Base-by-base conservation (phyloP, 805 yeast species). In the Wickerhamomyces rabaulensis region DNA sequence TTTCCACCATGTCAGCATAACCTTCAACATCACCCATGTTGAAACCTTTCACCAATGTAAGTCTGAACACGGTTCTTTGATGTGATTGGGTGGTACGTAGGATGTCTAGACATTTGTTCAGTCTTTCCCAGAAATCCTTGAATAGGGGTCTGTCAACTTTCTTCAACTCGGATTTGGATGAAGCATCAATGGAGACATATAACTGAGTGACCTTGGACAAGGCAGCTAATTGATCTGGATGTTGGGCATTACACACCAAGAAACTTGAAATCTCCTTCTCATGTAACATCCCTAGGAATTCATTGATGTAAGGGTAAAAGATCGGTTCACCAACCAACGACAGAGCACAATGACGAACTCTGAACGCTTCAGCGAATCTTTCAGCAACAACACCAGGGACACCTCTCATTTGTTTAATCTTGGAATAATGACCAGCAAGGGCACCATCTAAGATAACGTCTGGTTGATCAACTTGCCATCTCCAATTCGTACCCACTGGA, bases 271-370 rank as follows among this genome's bases (percentile, higher is more conserved):
- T 91, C 37, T 78, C 84, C 60, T 80, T 76, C 29, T 78, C 86
- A 59, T 90, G 97, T 43, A 91, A 70, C 82, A 90, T 76, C 12
- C 76, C 78, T 37, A 90, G 79, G 62, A 90, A 90, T 62, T 83
- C 87, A 63, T 87, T 89, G 63, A 90, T 90, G 61, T 90, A 81
- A 2, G 97, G 97, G 63, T 90, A 90, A 65, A 90, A 87, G 39
- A 90, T 91, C 2, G 97, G 97, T 65, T 90, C 97, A 27, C 97
- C 97, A 16, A 90, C 97, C 31, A 90, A 71, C 7, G 96, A 88
- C 40, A 90, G 73, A 2, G 97, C 97, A 72, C 97, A 90, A 63
- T 90, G 97, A 42, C 80, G 79, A 13, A 91, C 95, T 45, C 79
- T 76, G 65, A 91, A 90, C 0, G 97, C 97, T 61, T 90, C 96